Conservation (phyloP, 495 filamentous ascomycete species). For the Podospora comata region DNA sequence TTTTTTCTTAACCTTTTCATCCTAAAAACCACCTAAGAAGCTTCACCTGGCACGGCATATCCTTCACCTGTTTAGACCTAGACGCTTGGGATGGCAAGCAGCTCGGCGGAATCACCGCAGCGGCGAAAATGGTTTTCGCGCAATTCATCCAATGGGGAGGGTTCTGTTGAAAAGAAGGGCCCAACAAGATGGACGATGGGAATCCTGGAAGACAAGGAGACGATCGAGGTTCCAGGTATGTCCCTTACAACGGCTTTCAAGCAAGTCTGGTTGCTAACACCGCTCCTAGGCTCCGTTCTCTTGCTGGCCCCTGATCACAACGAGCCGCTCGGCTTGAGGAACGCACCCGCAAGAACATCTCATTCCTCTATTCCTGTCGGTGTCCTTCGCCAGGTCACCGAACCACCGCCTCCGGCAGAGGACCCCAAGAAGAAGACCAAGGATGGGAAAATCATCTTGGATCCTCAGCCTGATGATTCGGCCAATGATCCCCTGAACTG, state of each 20-base stretch:
- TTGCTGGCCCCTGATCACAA: conserved; percentile 73
- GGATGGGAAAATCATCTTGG: conserved; percentile 82
- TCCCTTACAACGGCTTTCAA: conserved; percentile 8
- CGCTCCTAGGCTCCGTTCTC: conserved; percentile 68
- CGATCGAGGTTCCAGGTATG: conserved; percentile 89
- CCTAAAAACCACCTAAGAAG: neutral
- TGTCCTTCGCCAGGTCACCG: conserved; percentile 35
- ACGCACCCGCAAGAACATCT: conserved; percentile 70
- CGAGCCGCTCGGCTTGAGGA: conserved; percentile 75
- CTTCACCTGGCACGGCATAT: neutral
- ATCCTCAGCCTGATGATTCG: conserved; percentile 90
- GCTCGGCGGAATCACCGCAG: neutral
- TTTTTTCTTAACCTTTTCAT: neutral
- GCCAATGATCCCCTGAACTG: conserved; percentile 93
- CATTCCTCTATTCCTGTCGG: conserved; percentile 68
- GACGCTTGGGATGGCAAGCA: neutral
- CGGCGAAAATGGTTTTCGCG: conserved; percentile 21
- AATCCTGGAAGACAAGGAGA: conserved; percentile 75
- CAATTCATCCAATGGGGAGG: conserved; percentile 11
- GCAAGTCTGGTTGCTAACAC: conserved; percentile 1
- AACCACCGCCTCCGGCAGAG: conserved; percentile 28
- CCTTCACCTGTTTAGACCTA: neutral
- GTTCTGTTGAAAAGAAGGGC: conserved; percentile 14
- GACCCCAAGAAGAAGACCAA: conserved; percentile 69
- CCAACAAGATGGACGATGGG: conserved; percentile 68